Evolutionary conservation across 2,329 filamentous ascomycete genomes (phyloP).

Genomic region (Alternaria brassicicola): DNA sequence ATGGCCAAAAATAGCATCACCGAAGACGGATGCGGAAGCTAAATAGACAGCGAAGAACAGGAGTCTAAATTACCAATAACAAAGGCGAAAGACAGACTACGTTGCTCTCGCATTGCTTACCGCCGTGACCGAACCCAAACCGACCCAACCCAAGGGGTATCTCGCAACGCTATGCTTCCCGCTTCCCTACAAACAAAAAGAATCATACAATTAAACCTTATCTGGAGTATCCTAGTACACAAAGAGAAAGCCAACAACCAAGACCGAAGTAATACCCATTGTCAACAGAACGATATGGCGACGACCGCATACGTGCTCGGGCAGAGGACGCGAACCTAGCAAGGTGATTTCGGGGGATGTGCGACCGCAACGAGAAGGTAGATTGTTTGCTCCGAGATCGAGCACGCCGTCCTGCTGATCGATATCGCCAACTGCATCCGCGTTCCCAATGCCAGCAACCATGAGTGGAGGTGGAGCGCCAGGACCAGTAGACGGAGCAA

Average conservation of each 20-base stretch:
- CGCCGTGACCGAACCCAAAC: conserved; percentile 3
- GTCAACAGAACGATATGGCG: not conserved
- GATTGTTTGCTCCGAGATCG: conserved; percentile 11
- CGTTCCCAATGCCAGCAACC: conserved; percentile 1
- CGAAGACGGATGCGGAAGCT: not conserved
- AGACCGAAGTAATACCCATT: conserved; percentile 1
- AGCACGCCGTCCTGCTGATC: not conserved
- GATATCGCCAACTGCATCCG: not conserved
- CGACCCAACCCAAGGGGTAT: conserved; percentile 10
- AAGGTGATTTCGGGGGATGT: not conserved
- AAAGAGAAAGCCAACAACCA: conserved; percentile 6
- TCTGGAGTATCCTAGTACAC: conserved; percentile 2
- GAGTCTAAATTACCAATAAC: conserved; percentile 8
- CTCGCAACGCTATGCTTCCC: conserved; percentile 21
- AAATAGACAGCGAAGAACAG: not conserved
- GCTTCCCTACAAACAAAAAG: not conserved
- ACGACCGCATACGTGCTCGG: not conserved
- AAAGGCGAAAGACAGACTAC: not conserved
- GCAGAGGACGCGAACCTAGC: not conserved
- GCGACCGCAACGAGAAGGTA: not conserved
- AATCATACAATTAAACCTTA: conserved; percentile 3
- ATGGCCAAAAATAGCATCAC: not conserved
- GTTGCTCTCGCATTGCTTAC: conserved; percentile 3
- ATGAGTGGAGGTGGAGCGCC: not conserved
- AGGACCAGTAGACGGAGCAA: conserved; percentile 1